Conservation (phyloP, 2,329 filamentous ascomycete genomes). For the Cercospora beticola region DNA sequence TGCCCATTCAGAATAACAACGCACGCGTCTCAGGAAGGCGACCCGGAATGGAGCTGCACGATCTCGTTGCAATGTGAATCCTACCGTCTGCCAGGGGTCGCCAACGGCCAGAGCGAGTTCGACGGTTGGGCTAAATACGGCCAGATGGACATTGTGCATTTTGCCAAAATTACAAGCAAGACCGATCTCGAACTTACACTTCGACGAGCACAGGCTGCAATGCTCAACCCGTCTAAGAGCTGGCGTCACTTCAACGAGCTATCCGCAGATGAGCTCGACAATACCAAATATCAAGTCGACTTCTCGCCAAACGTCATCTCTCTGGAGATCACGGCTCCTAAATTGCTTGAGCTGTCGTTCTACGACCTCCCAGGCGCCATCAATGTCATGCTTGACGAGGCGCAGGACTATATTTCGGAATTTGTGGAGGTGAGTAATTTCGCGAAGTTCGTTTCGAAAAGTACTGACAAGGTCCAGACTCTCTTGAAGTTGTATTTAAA, state of each 20-base stretch:
- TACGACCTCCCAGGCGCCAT: constrained; percentile 86
- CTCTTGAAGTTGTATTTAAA: constrained; percentile 65
- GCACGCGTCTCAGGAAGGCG: constrained; percentile 47
- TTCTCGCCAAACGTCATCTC: constrained; percentile 82
- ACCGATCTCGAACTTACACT: constrained; percentile 66
- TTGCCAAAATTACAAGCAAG: constrained; percentile 63
- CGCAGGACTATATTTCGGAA: constrained; percentile 66
- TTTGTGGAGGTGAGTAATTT: constrained; percentile 56
- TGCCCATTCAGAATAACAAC: constrained; percentile 80
- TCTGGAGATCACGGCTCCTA: constrained; percentile 70
- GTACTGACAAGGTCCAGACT: neutral
- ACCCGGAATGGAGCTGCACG: constrained; percentile 61
- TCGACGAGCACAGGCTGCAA: constrained; percentile 72
- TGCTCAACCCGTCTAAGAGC: constrained; percentile 64
- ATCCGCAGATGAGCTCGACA: constrained; percentile 30
- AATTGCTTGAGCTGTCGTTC: constrained; percentile 72
- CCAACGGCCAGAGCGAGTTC: constrained; percentile 60
- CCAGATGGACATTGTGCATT: constrained; percentile 51
- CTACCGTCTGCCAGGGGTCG: constrained; percentile 53
- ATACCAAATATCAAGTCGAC: constrained; percentile 48
- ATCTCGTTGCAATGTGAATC: constrained; percentile 69
- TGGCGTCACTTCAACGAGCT: constrained; percentile 41
- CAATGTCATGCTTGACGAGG: constrained; percentile 59
- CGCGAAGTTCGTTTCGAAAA: neutral
- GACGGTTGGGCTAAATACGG: constrained; percentile 63